phyloP scores from a whole-genome alignment of 768 basidiomycete genomes.

The Naematelia encephala region DNA sequence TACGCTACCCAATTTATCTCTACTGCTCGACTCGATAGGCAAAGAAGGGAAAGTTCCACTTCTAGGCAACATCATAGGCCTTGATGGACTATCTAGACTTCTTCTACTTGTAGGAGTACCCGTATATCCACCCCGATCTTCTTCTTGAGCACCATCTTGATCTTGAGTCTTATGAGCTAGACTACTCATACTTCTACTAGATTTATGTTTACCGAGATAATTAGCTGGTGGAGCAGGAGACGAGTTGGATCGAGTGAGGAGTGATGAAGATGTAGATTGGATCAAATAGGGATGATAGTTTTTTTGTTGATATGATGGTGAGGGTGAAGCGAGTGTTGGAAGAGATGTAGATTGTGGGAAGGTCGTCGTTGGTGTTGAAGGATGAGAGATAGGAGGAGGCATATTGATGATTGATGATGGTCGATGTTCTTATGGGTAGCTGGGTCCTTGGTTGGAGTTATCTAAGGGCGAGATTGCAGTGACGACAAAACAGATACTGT shows the following conservation, averaged over 20 bases:
- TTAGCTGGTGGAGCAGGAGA: conserved; percentile 31
- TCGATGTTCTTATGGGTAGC: too few species aligned
- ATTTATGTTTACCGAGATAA: conserved; percentile 20
- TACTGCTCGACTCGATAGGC: conserved; percentile 6
- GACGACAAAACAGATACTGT: too few species aligned
- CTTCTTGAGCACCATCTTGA: background rate
- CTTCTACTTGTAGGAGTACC: too few species aligned
- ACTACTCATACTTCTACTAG: conserved; percentile 29
- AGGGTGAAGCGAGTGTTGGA: conserved; percentile 11
- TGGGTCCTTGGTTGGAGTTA: too few species aligned
- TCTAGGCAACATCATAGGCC: conserved; percentile 23
- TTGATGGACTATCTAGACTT: conserved; percentile 27
- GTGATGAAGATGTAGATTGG: conserved; percentile 35
- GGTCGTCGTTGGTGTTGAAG: conserved; percentile 4
- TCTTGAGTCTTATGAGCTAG: too few species aligned
- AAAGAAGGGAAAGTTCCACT: conserved; percentile 30
- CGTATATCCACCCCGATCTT: background rate
- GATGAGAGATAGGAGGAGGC: background rate
- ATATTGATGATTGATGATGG: too few species aligned
- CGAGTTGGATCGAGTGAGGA: conserved; percentile 42
- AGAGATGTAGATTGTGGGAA: conserved; percentile 11
- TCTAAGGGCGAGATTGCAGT: too few species aligned
- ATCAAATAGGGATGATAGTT: conserved; percentile 45
- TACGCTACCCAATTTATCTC: conserved; percentile 15
- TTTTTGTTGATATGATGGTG: conserved; percentile 13